Conservation (phyloP, 1,284 basidiomycete species). For the Ceratobasidium sp. region DNA sequence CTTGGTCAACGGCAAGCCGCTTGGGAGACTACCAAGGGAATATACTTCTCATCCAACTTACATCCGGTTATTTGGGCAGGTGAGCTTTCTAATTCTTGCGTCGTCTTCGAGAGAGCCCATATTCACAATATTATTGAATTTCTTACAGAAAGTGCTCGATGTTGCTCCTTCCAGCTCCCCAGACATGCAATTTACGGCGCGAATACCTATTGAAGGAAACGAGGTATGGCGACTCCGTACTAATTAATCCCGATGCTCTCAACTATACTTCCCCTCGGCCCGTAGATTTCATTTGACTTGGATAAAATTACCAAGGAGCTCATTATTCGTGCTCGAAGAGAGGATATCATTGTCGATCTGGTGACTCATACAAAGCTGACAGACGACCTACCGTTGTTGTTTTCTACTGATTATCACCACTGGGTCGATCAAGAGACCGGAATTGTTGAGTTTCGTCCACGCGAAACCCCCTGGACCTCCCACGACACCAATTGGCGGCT, state of each 20-base stretch:
- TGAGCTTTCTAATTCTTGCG: conserved; percentile 9
- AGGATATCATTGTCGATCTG: not conserved
- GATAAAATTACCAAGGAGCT: not conserved
- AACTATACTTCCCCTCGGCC: not conserved
- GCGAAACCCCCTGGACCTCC: not conserved
- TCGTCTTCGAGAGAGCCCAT: not conserved
- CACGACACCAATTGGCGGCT: not conserved
- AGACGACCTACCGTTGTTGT: conserved; percentile 8
- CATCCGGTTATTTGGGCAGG: conserved; percentile 41
- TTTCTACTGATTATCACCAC: conserved; percentile 20
- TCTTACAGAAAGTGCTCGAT: conserved; percentile 19
- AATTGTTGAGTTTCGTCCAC: conserved; percentile 16
- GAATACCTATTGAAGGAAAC: not conserved
- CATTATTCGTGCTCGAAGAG: not conserved
- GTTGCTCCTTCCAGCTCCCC: conserved; percentile 7
- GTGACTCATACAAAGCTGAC: not conserved
- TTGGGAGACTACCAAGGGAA: conserved; percentile 37
- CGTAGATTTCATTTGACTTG: conserved; percentile 16
- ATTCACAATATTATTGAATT: conserved; percentile 53
- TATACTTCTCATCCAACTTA: conserved; percentile 42
- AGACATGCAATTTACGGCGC: conserved; percentile 4
- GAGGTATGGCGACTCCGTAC: too few relatives aligned
- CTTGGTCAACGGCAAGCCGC: conserved; percentile 43
- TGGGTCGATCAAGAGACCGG: not conserved
- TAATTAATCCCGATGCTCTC: too few relatives aligned